phyloP scores from a whole-genome alignment of 1,284 basidiomycete genomes.

The Puccinia novopanici region DNA sequence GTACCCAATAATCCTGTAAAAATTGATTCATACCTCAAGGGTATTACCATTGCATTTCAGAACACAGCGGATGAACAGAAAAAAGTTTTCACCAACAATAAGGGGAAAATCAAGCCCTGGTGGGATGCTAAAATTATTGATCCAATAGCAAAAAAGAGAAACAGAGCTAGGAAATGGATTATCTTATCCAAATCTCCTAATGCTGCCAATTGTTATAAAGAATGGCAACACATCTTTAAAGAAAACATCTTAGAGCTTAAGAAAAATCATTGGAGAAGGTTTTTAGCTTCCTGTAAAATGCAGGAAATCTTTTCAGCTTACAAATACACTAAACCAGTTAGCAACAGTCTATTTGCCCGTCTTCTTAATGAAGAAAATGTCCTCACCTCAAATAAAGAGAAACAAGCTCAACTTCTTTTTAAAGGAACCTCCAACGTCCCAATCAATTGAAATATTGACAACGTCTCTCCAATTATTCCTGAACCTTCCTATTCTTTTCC shows the following conservation, averaged over 20 bases:
- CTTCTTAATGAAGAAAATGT: no score
- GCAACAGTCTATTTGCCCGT: neutral
- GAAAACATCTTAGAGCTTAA: no score
- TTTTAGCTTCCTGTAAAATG: neutral
- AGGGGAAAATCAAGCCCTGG: conserved; percentile 1
- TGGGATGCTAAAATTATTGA: conserved; percentile 1
- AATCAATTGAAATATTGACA: neutral
- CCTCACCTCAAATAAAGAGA: no score
- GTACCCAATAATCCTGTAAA: neutral
- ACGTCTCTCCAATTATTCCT: neutral
- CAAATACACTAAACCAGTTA: neutral
- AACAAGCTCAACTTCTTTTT: no score
- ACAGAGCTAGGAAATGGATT: conserved; percentile 24
- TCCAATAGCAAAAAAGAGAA: conserved; percentile 5
- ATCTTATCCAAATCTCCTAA: neutral
- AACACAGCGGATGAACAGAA: neutral
- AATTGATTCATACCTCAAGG: neutral
- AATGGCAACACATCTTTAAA: neutral
- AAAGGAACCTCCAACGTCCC: neutral
- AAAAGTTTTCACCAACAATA: neutral
- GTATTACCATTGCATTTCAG: neutral
- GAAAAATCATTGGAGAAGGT: no score
- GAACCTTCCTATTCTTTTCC: neutral
- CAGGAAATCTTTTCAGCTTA: neutral
- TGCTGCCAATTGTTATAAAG: neutral